These are phyloP conservation scores for Chaetomium strumarium DNA, from an alignment of 2,329 filamentous ascomycete species.

Conservation along the genomic window DNA sequence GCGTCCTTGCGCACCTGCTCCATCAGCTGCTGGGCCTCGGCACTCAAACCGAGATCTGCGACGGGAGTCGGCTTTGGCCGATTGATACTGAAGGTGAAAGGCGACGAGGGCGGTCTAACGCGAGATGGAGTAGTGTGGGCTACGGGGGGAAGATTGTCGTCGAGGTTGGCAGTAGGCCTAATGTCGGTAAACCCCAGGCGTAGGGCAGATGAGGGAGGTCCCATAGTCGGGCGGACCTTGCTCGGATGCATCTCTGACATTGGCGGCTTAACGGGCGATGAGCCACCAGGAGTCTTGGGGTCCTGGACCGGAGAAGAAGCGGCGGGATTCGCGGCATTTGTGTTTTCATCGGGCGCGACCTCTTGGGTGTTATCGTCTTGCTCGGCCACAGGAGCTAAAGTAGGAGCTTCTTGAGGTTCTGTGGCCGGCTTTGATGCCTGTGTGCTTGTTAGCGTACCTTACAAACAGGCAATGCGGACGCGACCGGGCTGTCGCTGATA, in stretches of 20 bases:
- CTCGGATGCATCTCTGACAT: conserved; percentile 87
- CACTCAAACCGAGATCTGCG: conserved; percentile 50
- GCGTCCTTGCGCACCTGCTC: conserved; percentile 67
- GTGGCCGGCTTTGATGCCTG: conserved; percentile 22
- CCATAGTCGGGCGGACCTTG: conserved; percentile 69
- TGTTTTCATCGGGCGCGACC: too few relatives aligned
- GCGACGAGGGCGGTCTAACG: conserved; percentile 45
- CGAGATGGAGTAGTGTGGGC: conserved; percentile 61
- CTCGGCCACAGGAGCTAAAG: conserved; percentile 41
- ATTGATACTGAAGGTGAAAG: conserved; percentile 61
- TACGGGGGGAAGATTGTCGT: conserved; percentile 34
- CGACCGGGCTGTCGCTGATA: background rate
- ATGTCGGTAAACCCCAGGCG: conserved; percentile 78
- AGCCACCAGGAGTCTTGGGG: conserved; percentile 55
- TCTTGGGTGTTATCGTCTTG: conserved; percentile 34
- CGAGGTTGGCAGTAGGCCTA: conserved; percentile 47
- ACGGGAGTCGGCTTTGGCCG: conserved; percentile 38
- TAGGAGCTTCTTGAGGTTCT: conserved; percentile 25
- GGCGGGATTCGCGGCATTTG: conserved; percentile 26
- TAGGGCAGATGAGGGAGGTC: conserved; percentile 71
- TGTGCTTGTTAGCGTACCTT: conserved; percentile 5
- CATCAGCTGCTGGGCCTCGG: conserved; percentile 56
- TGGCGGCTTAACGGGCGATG: conserved; percentile 62
- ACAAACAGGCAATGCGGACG: background rate
- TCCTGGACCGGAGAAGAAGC: conserved; percentile 33